A percentile compares a stretch with the other conserved stretches of the same genome.
These are phyloP conservation scores for Stagonosporopsis vannaccii DNA, from an alignment of 2,329 filamentous ascomycete genomes.

Conservation along the genomic window DNA sequence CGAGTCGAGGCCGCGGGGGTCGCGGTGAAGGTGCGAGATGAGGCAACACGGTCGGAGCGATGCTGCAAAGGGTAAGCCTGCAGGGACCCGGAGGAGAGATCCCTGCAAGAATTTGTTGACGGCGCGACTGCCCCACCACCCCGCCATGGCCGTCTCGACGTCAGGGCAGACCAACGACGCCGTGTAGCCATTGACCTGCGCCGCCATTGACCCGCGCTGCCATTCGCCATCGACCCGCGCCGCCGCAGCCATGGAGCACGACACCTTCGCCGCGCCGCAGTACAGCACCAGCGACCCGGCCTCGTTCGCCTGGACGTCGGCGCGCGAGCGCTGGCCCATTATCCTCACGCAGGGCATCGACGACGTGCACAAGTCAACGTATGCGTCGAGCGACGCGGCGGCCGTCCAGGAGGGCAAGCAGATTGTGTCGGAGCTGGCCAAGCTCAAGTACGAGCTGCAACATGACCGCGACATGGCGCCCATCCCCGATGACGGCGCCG, in stretches of 20 bases:
- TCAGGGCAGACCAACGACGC: not conserved
- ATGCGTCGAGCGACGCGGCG: slow-evolving; percentile 65
- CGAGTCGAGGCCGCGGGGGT: slow-evolving; percentile 1
- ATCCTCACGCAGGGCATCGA: slow-evolving; percentile 95
- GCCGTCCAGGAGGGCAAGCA: slow-evolving; percentile 82
- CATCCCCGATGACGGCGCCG: slow-evolving; percentile 75
- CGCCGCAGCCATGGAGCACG: slow-evolving; percentile 28
- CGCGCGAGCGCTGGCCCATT: slow-evolving; percentile 87
- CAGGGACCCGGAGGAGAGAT: not conserved
- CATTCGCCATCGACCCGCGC: not conserved
- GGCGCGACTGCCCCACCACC: slow-evolving; percentile 11
- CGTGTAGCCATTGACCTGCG: not conserved
- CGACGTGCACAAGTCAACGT: slow-evolving; percentile 82
- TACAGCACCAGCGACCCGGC: slow-evolving; percentile 81
- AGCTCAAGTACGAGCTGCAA: slow-evolving; percentile 92
- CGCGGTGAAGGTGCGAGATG: slow-evolving; percentile 8
- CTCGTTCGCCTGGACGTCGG: slow-evolving; percentile 88
- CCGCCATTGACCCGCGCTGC: not conserved
- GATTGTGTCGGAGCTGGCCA: slow-evolving; percentile 79
- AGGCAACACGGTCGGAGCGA: slow-evolving; percentile 5
- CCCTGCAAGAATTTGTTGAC: slow-evolving; percentile 6
- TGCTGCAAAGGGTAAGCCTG: slow-evolving; percentile 4
- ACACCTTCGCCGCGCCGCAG: slow-evolving; percentile 62
- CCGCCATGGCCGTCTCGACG: slow-evolving; percentile 9
- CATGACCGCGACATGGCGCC: slow-evolving; percentile 83